phyloP scores from a whole-genome alignment of 805 yeast genomes.

The Lipomyces lipofer region DNA sequence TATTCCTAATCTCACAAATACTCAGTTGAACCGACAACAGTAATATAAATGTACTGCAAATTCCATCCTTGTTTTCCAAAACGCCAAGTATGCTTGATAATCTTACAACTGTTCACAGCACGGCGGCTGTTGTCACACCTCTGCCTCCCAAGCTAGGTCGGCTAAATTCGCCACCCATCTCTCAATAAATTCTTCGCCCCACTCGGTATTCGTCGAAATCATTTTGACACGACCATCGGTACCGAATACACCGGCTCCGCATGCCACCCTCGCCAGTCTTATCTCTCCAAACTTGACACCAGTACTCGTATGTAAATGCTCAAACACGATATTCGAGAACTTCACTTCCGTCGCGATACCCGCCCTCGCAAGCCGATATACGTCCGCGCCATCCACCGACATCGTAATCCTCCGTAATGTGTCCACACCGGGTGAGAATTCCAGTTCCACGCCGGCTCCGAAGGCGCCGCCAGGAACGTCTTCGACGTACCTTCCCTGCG shows the following conservation, averaged over 20 bases:
- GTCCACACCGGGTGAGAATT: slow-evolving; percentile 8
- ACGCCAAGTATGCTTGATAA: too few species aligned
- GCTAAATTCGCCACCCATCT: slow-evolving; percentile 5
- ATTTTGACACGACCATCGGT: slow-evolving; percentile 20
- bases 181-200: slow-evolving; percentile 4
- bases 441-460: slow-evolving; percentile 7
- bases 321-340: too few species aligned
- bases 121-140: too few species aligned
- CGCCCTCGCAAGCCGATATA: neutral
- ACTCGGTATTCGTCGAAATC: neutral
- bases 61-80: neutral
- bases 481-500: neutral
- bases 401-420: slow-evolving; percentile 9
- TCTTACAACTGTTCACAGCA: neutral
- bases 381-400: slow-evolving; percentile 12
- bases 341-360: neutral
- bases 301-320: slow-evolving; percentile 6
- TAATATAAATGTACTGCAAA: too few species aligned
- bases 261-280: slow-evolving; percentile 3
- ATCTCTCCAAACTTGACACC: slow-evolving; percentile 11
- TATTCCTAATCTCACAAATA: too few species aligned
- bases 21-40: too few species aligned
- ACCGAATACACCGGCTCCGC: slow-evolving; percentile 12
- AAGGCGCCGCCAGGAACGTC: too few species aligned
- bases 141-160: neutral